A percentile compares a stretch with the other conserved stretches of the same genome.
These are phyloP conservation scores for Suillus subalutaceus DNA, from an alignment of 768 basidiomycete genomes.

Conservation along the genomic window DNA sequence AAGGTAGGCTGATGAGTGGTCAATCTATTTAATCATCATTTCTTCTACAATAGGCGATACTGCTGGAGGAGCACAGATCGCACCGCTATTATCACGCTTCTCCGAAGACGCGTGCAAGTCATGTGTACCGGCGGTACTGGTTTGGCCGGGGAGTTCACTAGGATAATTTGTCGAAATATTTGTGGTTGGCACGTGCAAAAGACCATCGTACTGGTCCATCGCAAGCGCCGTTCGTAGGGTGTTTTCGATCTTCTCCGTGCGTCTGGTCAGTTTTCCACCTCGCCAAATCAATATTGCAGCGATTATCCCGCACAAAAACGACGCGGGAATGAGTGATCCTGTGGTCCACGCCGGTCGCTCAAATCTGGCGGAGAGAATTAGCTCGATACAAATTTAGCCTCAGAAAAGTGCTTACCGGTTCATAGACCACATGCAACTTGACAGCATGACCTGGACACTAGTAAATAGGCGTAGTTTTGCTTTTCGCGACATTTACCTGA, in stretches of 20 bases:
- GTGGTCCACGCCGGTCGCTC: conserved; percentile 72
- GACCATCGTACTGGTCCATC: conserved; percentile 25
- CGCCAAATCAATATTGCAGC: conserved; percentile 76
- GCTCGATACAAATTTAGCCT: conserved; percentile 4
- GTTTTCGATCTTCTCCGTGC: conserved; percentile 64
- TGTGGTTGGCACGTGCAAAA: neutral
- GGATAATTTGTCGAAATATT: neutral
- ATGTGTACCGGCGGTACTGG: too few species aligned
- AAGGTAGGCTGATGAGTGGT: neutral
- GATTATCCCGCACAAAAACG: conserved; percentile 77
- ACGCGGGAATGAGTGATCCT: conserved; percentile 66
- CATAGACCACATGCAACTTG: conserved; percentile 81
- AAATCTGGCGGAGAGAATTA: conserved; percentile 40
- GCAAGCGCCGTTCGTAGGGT: conserved; percentile 52
- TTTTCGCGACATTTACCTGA: conserved; percentile 47
- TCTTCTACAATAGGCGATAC: neutral
- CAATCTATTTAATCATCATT: neutral
- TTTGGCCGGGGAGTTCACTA: neutral
- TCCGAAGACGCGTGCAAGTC: neutral
- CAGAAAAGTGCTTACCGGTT: conserved; percentile 49
- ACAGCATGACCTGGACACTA: conserved; percentile 54
- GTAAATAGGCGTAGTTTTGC: conserved; percentile 7
- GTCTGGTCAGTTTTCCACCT: conserved; percentile 70
- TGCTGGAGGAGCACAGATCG: neutral
- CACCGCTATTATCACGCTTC: neutral